Conservation (phyloP, 164 flowering plant species). For the Nelumbo lutea region DNA sequence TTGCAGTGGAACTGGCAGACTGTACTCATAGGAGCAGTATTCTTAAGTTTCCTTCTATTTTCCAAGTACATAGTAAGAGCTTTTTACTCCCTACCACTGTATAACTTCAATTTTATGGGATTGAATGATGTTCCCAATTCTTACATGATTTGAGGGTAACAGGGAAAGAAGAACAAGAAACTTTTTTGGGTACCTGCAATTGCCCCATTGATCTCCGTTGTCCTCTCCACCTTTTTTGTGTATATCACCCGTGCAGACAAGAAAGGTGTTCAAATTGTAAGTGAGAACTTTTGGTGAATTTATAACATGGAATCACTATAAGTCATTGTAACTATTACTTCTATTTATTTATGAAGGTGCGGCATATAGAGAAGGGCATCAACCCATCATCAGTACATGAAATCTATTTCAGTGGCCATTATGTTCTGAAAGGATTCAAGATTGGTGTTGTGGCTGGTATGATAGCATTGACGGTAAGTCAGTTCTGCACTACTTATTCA, state of each 20-base stretch:
- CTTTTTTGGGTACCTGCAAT: conserved; percentile 89
- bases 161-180: conserved; percentile 88
- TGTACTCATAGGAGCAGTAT: conserved; percentile 59
- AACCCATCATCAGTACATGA: conserved; percentile 60
- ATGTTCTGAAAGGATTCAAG: conserved; percentile 51
- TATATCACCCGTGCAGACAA: conserved; percentile 78
- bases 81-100: background rate
- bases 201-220: conserved; percentile 80
- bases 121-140: background rate
- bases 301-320: background rate
- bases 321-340: background rate
- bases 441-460: conserved; percentile 80
- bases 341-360: conserved; percentile 45
- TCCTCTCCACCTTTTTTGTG: conserved; percentile 76
- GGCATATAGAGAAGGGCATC: conserved; percentile 57
- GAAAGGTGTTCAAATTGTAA: conserved; percentile 81
- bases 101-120: background rate
- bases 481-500: background rate
- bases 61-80: conserved; percentile 73
- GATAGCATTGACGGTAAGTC: conserved; percentile 73
- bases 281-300: conserved; percentile 10
- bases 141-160: conserved; percentile 17
- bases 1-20: conserved; percentile 99
- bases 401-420: conserved; percentile 60
- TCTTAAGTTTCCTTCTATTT: conserved; percentile 62